Evolutionary conservation across 1,284 basidiomycete species (phyloP), one percentile per base, ranked within the genome.

Genomic region (Sporisorium iseilematis-ciliati): DNA sequence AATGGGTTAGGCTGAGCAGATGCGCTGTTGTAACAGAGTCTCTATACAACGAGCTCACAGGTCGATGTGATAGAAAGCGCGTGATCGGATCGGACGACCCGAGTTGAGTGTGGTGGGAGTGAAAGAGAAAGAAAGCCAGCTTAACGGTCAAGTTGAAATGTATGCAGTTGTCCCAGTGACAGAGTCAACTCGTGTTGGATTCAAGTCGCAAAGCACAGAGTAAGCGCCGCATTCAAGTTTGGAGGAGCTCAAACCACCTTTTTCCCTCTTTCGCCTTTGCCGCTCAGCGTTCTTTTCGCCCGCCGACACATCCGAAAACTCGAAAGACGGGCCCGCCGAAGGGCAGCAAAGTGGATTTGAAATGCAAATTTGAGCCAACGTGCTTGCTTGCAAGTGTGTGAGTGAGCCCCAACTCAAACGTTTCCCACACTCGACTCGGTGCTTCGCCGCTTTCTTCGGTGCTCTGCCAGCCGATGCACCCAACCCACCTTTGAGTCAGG

Each of bases 231-330:
- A 48, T 26, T 48, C 6, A 18, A 31, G 21, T 21, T 38, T 21
- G 29, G 35, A 5, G 12, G 49, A 35, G 49, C 49, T 51, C 33
- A 38, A 51, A 49, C 46, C 46, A 49, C 26, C 46, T 29, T 49
- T 46, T 49, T 11, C 29, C 29, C 29, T 29, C 29, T 29, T 29
- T n/a, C n/a, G 29, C 5, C 16, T 1, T 29, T 48, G n/a, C n/a
- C 18, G 18, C 26, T 20, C 20, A 31, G 25, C 25, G 20, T 51
- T 40, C 52, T 26, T 20, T 41, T 23, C 29, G 45, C 31, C 31
- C 55, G 40, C 61, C 61, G 61, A 48, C 61, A 64, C 61, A 52
- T 64, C 55, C 61, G 62, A 65, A 64, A 65, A 33, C 11, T 21
- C 23, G 14, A 52, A 25, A n/a, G n/a, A 25, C 6, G 18, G 35